Conservation (phyloP, 164 flowering plant species). For the Nymphaea colorata region DNA sequence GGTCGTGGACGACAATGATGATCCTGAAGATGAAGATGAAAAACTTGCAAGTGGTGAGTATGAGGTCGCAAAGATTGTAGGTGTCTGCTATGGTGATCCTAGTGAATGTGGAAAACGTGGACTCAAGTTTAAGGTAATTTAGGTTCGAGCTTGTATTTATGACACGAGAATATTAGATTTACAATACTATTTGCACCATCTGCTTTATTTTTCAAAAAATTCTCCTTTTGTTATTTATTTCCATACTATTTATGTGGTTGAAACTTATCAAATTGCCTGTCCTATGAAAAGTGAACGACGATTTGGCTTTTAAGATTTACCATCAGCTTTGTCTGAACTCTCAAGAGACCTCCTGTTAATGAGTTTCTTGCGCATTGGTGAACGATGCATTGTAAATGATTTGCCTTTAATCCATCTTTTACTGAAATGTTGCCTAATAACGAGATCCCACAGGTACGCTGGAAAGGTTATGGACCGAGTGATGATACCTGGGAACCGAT, state of each 20-base stretch:
- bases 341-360: too few species aligned
- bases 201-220: not conserved
- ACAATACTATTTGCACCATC: too few species aligned
- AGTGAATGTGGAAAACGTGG: constrained; percentile 18
- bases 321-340: too few species aligned
- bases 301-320: not conserved
- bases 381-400: too few species aligned
- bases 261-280: too few species aligned
- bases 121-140: constrained; percentile 49
- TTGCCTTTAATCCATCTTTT: too few species aligned
- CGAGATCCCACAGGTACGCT: constrained; percentile 27
- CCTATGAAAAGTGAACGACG: too few species aligned
- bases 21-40: constrained; percentile 9
- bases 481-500: constrained; percentile 66
- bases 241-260: too few species aligned
- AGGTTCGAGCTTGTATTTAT: too few species aligned
- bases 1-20: constrained; percentile 9
- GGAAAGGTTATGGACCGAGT: constrained; percentile 53
- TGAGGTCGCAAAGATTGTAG: constrained; percentile 54
- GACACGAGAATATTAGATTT: not conserved
- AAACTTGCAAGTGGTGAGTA: constrained; percentile 21
- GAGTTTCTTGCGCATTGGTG: too few species aligned
- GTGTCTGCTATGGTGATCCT: constrained; percentile 57
- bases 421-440: not conserved
- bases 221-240: not conserved